These are phyloP conservation scores for Quillaja saponaria DNA, from an alignment of 306 rosid species.

Conservation along the genomic window DNA sequence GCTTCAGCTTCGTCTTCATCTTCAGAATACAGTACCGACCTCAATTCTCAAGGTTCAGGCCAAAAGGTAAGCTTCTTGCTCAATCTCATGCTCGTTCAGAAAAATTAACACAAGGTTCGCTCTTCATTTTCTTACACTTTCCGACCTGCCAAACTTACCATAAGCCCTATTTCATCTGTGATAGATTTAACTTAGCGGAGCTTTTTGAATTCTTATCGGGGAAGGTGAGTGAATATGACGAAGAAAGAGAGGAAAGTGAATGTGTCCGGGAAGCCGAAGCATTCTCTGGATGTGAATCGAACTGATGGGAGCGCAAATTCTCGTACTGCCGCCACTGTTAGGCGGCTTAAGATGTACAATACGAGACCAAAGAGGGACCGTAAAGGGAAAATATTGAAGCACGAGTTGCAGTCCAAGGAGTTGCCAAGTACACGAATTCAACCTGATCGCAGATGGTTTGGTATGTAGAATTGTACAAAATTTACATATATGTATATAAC, in stretches of 20 bases:
- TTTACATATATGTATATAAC: too few relatives aligned
- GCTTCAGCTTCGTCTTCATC: too few relatives aligned
- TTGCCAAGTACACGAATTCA: constrained; percentile 77
- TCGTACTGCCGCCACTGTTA: constrained; percentile 85
- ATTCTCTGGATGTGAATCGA: constrained; percentile 80
- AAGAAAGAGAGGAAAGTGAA: constrained; percentile 64
- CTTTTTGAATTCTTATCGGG: too few relatives aligned
- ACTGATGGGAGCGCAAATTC: constrained; percentile 44
- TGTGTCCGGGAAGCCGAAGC: constrained; percentile 87
- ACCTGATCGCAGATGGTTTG: constrained; percentile 93
- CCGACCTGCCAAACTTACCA: too few relatives aligned
- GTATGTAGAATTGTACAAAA: constrained; percentile 34
- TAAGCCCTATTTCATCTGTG: too few relatives aligned
- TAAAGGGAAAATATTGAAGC: constrained; percentile 54
- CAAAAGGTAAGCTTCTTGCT: too few relatives aligned
- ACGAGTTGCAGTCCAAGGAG: constrained; percentile 70
- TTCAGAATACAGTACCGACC: too few relatives aligned
- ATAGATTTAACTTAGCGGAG: too few relatives aligned
- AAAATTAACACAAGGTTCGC: too few relatives aligned
- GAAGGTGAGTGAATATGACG: constrained; percentile 48
- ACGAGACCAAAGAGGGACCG: constrained; percentile 65
- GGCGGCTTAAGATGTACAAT: constrained; percentile 89
- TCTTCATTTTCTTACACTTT: too few relatives aligned
- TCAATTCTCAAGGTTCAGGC: too few relatives aligned
- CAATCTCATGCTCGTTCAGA: too few relatives aligned